Conservation (phyloP, 768 basidiomycete species). For the Lactifluus piperatus region DNA sequence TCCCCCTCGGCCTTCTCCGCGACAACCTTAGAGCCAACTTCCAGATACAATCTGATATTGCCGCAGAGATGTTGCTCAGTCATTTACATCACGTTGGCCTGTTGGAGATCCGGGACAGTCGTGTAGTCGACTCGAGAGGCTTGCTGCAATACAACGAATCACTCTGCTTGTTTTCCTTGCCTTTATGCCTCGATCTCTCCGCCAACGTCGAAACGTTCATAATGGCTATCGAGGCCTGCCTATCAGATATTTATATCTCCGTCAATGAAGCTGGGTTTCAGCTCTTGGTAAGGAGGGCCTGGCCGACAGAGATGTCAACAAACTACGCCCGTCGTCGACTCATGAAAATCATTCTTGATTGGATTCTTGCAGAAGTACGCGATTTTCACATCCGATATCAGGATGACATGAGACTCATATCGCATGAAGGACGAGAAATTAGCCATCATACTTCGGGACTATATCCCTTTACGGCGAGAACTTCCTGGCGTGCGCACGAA, state of each 20-base stretch:
- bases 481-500: constrained; percentile 57
- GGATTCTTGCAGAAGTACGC: constrained; percentile 68
- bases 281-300: constrained; percentile 57
- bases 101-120: constrained; percentile 40
- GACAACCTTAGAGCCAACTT: constrained; percentile 53
- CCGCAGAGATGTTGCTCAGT: constrained; percentile 44
- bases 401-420: background rate
- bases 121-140: constrained; percentile 31
- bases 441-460: constrained; percentile 58
- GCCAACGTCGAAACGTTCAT: constrained; percentile 66
- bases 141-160: constrained; percentile 27
- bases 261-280: constrained; percentile 69
- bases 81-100: constrained; percentile 59
- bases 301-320: constrained; percentile 66
- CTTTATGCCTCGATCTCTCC: constrained; percentile 63
- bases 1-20: constrained; percentile 50
- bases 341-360: constrained; percentile 46
- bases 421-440: constrained; percentile 52
- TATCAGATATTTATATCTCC: constrained; percentile 62
- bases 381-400: background rate
- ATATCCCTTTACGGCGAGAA: constrained; percentile 44
- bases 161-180: constrained; percentile 56
- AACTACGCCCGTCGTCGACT: constrained; percentile 61
- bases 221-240: constrained; percentile 58
- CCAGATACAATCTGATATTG: constrained; percentile 43